Evolutionary conservation across 148 eudicot genomes (phyloP).

Genomic region (Tetragonia tetragonoides): DNA sequence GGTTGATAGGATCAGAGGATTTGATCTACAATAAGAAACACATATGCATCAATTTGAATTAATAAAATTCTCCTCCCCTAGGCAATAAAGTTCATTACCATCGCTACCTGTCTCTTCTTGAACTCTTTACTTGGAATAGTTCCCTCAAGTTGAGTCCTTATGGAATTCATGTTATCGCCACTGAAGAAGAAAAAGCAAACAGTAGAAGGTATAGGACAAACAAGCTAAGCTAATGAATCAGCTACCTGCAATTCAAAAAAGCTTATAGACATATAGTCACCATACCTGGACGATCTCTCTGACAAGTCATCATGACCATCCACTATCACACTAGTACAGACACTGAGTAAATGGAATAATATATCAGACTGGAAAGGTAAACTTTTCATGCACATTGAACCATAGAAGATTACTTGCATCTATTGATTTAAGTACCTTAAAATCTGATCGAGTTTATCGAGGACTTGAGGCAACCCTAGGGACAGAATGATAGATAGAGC

Average conservation of each 20-base stretch:
- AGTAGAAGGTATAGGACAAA: constrained; percentile 18
- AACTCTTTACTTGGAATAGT: constrained; percentile 78
- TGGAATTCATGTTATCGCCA: constrained; percentile 60
- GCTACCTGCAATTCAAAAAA: constrained; percentile 8
- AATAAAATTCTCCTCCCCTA: neutral
- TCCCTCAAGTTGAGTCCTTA: constrained; percentile 57
- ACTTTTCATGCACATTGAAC: neutral
- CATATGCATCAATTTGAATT: neutral
- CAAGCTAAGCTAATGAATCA: constrained; percentile 6
- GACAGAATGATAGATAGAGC: constrained; percentile 94
- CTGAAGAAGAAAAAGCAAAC: constrained; percentile 27
- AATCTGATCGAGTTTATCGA: constrained; percentile 87
- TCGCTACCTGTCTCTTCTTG: constrained; percentile 76
- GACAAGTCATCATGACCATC: constrained; percentile 74
- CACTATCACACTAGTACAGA: constrained; percentile 82
- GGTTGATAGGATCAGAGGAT: constrained; percentile 74
- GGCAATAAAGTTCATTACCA: neutral
- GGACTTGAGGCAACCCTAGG: constrained; percentile 84
- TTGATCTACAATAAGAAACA: constrained; percentile 57
- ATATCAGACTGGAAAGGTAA: constrained; percentile 9
- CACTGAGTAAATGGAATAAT: constrained; percentile 41
- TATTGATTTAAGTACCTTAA: constrained; percentile 48
- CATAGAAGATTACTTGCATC: constrained; percentile 12
- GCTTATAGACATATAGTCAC: neutral
- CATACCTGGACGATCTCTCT: constrained; percentile 93